A percentile compares a stretch with the other conserved stretches of the same genome.
phyloP scores from a whole-genome alignment of 2,329 filamentous ascomycete genomes.

The Apiospora kogelbergensis region DNA sequence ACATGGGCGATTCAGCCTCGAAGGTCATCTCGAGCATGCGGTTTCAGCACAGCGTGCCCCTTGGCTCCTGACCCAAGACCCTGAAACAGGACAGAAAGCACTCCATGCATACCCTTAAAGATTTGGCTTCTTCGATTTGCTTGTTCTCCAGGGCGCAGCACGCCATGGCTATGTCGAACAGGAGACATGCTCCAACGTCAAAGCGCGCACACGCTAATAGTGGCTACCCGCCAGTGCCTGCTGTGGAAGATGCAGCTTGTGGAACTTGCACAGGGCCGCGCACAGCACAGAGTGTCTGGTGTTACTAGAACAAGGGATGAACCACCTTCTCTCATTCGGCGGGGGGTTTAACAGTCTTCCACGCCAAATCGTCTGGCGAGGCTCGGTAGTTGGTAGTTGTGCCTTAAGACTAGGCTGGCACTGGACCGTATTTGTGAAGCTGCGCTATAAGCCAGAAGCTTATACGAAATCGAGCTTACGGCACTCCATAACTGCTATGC shows the following conservation, averaged over 20 bases:
- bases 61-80: background rate
- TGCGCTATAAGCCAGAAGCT: background rate
- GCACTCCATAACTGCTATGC: background rate
- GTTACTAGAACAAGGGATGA: background rate
- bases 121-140: background rate
- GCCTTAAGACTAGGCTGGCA: background rate
- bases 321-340: background rate
- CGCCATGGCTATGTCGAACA: background rate
- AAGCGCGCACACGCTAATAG: background rate
- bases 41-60: background rate
- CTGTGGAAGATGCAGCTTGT: background rate
- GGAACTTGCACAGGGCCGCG: background rate
- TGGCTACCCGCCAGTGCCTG: background rate
- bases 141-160: background rate
- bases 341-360: background rate
- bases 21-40: background rate
- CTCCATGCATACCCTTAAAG: background rate
- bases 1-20: background rate
- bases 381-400: background rate
- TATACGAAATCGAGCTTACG: background rate
- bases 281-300: background rate
- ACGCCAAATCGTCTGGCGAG: background rate
- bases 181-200: slow-evolving; percentile 3
- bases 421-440: background rate
- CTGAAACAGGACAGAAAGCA: background rate